A percentile compares a stretch with the other conserved stretches of the same genome.
phyloP scores from a whole-genome alignment of 1,139 yeast species.

The Candida sanyaensis region DNA sequence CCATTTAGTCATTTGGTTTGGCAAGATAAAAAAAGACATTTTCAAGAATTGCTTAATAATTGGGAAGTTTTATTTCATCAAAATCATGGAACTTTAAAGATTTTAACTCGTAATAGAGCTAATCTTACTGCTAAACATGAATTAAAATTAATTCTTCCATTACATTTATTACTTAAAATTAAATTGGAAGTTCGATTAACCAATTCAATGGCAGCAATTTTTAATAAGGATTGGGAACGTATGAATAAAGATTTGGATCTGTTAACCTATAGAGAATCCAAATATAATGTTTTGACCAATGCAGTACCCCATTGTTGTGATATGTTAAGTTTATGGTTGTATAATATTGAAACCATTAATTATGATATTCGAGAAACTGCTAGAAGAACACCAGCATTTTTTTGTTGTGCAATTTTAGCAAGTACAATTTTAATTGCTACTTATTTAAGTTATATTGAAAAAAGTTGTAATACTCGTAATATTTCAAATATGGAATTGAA shows the following conservation, averaged over 20 bases:
- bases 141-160: slow-evolving; percentile 63
- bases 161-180: slow-evolving; percentile 63
- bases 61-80: slow-evolving; percentile 67
- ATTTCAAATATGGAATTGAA: slow-evolving; percentile 47
- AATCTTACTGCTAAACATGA: slow-evolving; percentile 54
- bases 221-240: slow-evolving; percentile 63
- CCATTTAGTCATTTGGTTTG: slow-evolving; percentile 43
- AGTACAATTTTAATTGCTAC: slow-evolving; percentile 63
- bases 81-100: slow-evolving; percentile 60
- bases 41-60: slow-evolving; percentile 54
- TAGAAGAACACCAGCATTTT: slow-evolving; percentile 72
- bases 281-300: slow-evolving; percentile 59
- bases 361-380: slow-evolving; percentile 62
- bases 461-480: slow-evolving; percentile 23
- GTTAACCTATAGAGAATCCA: slow-evolving; percentile 36
- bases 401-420: slow-evolving; percentile 66
- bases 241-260: slow-evolving; percentile 56
- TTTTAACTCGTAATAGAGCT: slow-evolving; percentile 53
- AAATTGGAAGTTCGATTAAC: slow-evolving; percentile 60
- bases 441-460: slow-evolving; percentile 56
- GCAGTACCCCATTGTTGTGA: slow-evolving; percentile 59
- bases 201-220: slow-evolving; percentile 56
- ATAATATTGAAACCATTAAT: slow-evolving; percentile 59
- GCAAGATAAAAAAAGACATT: slow-evolving; percentile 59
- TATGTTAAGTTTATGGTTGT: slow-evolving; percentile 67